A percentile compares a stretch with the other conserved stretches of the same genome.
Conservation (phyloP, 352 stramenopile species). For the Pseudoperonospora humuli region DNA sequence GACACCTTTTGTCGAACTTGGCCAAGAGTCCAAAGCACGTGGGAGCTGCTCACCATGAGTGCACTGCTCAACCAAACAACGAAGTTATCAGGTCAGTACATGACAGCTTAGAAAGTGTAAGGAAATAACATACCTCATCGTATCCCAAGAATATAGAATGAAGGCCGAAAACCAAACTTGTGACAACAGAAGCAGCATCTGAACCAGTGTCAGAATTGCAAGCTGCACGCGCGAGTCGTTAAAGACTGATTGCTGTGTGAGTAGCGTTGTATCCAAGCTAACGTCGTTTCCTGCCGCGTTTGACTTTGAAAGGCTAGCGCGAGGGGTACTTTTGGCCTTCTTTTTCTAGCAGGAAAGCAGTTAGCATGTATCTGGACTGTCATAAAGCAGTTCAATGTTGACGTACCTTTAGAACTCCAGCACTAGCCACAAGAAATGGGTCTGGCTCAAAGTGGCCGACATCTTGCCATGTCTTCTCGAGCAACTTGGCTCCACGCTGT, state of each 20-base stretch:
- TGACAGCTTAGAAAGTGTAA: neutral
- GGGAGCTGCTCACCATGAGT: conserved; percentile 37
- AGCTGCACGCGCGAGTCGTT: conserved; percentile 22
- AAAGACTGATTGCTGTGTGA: conserved; percentile 3
- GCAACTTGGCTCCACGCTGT: conserved; percentile 11
- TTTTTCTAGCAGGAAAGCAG: conserved; percentile 14
- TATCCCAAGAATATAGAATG: conserved; percentile 33
- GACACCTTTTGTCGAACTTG: conserved; percentile 24
- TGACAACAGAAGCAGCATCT: conserved; percentile 25
- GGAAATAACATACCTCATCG: conserved; percentile 23
- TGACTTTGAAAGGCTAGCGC: neutral
- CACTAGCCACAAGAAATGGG: conserved; percentile 6
- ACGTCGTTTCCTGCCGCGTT: neutral
- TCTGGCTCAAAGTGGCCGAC: conserved; percentile 18
- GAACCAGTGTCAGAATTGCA: conserved; percentile 18
- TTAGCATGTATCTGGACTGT: neutral
- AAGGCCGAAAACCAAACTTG: conserved; percentile 19
- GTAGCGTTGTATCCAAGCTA: neutral
- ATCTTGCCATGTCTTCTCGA: conserved; percentile 18
- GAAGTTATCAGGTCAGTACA: neutral
- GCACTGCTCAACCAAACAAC: conserved; percentile 11
- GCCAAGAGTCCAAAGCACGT: conserved; percentile 36
- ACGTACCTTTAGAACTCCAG: conserved; percentile 13
- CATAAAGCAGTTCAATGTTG: neutral
- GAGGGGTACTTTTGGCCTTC: conserved; percentile 15